phyloP scores from a whole-genome alignment of 2,329 filamentous ascomycete genomes.

The Aplosporella prunicola region DNA sequence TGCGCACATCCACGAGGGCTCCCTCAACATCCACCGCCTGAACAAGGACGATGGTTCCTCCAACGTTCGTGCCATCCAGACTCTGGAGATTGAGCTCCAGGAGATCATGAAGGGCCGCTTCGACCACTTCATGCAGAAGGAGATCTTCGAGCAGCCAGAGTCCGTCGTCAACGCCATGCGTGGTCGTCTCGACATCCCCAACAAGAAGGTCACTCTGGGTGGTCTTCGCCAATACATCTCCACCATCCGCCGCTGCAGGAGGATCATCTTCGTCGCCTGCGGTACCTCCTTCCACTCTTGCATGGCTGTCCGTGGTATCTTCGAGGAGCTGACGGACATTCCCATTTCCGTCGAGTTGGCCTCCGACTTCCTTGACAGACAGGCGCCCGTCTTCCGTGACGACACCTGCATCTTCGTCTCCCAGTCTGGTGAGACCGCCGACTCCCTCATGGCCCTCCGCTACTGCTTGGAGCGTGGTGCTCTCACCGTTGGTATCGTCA shows the following conservation, averaged over 20 bases:
- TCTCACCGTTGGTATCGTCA: constrained; percentile 95
- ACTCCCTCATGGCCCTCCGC: constrained; percentile 91
- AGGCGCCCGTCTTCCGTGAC: constrained; percentile 97
- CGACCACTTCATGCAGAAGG: constrained; percentile 99
- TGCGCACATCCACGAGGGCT: constrained; percentile 97
- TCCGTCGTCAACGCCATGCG: constrained; percentile 99
- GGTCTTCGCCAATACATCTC: constrained; percentile 92
- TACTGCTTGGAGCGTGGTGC: constrained; percentile 98
- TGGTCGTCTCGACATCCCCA: constrained; percentile 86
- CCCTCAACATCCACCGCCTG: constrained; percentile 96
- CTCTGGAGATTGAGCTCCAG: constrained; percentile 95
- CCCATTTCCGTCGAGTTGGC: constrained; percentile 94
- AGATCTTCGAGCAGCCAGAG: constrained; percentile 99
- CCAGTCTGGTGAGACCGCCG: constrained; percentile 95
- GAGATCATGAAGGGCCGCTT: constrained; percentile 99
- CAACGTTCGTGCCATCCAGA: constrained; percentile 97
- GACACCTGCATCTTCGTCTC: constrained; percentile 99
- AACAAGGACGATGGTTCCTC: constrained; percentile 94
- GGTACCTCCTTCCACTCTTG: constrained; percentile 98
- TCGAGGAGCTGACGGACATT: constrained; percentile 96
- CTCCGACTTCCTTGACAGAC: constrained; percentile 93
- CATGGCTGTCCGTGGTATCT: constrained; percentile 97
- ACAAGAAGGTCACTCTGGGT: constrained; percentile 92
- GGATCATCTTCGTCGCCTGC: constrained; percentile 98
- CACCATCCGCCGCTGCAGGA: constrained; percentile 90